Base-by-base conservation (phyloP, 768 basidiomycete genomes). In the Lentinula guzmanii region DNA sequence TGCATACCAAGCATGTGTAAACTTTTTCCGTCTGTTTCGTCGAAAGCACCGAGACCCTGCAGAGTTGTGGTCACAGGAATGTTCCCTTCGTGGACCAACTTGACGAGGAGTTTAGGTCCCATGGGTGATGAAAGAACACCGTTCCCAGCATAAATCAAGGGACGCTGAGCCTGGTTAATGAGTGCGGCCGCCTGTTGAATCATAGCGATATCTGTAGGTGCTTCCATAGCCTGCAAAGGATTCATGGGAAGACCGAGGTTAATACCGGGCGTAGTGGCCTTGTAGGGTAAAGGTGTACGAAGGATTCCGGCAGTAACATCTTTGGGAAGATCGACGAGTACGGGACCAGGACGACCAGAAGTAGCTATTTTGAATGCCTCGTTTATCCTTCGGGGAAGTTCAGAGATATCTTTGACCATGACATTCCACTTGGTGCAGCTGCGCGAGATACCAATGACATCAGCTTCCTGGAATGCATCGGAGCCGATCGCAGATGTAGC, bases 391-490 rank as follows among this genome's bases (percentile, higher is more conserved):
- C 96, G 80, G 13, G 97, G 97, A 2, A 98, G 82, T 74, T 98
- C 97, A 11, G 91, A 74, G 62, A 98, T 93, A 70, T 95, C 95
- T 75, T 98, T 98, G 56, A 98, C 93, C 95, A 98, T 96, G 63
- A 99, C 96, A 71, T 99, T 98, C 97, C 97, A 98, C 73, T 98
- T 99, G 28, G 97, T 98, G 78, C 97, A 99, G 67, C 89, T 87
- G 55, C 96, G 82, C 34, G 95, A 97, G 74, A 98, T 99, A 53
- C 97, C 97, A 60, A 99, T 81, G 54, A 98, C 76, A 72, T 99
- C 97, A 43, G 97, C 97, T 76, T 99, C 97, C 72, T 99, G 97
- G 84, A 99, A 99, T 1, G 93, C 93, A 70, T 99, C 96, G 15
- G 93, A 95, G n/a, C 96, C 96, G 63, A 99, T 99, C 57, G 93